These are phyloP conservation scores for Zhuliangozyma blackwelliae DNA, from an alignment of 1,139 yeast genomes.

Conservation along the genomic window DNA sequence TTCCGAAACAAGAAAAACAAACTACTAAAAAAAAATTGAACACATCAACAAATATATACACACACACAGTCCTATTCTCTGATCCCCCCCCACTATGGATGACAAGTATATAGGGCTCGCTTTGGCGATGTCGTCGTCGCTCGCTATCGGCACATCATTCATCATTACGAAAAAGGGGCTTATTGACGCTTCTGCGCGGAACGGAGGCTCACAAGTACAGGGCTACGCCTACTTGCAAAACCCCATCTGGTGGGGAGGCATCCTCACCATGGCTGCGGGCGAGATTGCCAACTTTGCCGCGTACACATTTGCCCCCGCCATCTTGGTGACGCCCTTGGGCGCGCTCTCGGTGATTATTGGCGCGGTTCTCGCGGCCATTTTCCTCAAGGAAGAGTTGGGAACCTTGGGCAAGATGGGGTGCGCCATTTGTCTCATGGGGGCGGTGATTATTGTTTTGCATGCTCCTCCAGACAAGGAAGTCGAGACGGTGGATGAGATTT, in stretches of 20 bases:
- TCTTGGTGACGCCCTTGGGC: conserved; percentile 86
- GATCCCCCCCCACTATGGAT: conserved; percentile 46
- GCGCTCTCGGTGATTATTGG: conserved; percentile 89
- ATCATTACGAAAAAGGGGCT: conserved; percentile 87
- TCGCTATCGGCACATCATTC: conserved; percentile 88
- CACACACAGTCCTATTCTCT: too few relatives aligned
- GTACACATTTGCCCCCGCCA: conserved; percentile 92
- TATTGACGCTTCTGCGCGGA: conserved; percentile 61
- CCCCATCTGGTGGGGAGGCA: conserved; percentile 96
- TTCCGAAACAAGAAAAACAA: too few relatives aligned
- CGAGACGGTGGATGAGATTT: conserved; percentile 82
- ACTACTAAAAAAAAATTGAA: too few relatives aligned
- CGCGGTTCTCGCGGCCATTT: conserved; percentile 82
- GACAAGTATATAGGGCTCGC: conserved; percentile 89
- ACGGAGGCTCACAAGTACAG: conserved; percentile 53
- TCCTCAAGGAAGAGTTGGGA: conserved; percentile 82
- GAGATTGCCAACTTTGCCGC: conserved; percentile 94
- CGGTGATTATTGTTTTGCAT: conserved; percentile 84
- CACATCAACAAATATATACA: not conserved
- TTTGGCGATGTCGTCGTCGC: conserved; percentile 79
- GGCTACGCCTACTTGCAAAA: conserved; percentile 73
- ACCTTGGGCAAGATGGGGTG: conserved; percentile 92
- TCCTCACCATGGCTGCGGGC: conserved; percentile 86
- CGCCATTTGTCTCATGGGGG: conserved; percentile 84
- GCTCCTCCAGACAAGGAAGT: conserved; percentile 94